phyloP scores from a whole-genome alignment of 345 rosid genomes.

The Eucalyptus polybractea region DNA sequence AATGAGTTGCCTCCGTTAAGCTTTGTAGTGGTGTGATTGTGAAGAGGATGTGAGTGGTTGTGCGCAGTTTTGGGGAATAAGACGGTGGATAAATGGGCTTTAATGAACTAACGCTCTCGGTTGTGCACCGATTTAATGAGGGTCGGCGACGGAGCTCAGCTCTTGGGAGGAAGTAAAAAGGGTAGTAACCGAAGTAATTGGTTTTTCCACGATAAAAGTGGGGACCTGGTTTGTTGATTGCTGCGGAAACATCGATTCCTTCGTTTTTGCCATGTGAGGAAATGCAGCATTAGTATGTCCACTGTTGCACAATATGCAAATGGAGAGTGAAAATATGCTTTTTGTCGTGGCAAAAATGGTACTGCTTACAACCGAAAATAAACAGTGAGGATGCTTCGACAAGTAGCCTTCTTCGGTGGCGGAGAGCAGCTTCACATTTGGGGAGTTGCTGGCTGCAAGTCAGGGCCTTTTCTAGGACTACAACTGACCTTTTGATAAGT shows the following conservation, averaged over 20 bases:
- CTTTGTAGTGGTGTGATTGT: background rate
- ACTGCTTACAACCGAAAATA: background rate
- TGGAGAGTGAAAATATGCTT: background rate
- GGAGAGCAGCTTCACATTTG: background rate
- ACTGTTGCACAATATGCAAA: background rate
- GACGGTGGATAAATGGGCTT: background rate
- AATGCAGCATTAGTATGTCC: background rate
- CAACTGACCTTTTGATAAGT: background rate
- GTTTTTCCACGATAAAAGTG: background rate
- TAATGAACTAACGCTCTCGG: background rate
- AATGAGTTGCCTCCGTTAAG: background rate
- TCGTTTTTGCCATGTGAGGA: background rate
- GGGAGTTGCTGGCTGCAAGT: background rate
- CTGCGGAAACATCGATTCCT: background rate
- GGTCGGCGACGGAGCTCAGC: background rate
- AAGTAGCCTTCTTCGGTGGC: background rate
- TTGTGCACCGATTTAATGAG: background rate
- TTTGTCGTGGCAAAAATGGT: background rate
- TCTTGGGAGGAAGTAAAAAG: background rate
- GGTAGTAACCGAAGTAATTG: background rate
- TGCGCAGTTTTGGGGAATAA: background rate
- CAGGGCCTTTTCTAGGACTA: background rate
- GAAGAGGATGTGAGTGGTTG: background rate
- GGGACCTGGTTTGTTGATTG: background rate
- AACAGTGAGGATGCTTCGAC: background rate